phyloP scores from a whole-genome alignment of 2,329 filamentous ascomycete genomes.

The Penicillium sclerotigenum region DNA sequence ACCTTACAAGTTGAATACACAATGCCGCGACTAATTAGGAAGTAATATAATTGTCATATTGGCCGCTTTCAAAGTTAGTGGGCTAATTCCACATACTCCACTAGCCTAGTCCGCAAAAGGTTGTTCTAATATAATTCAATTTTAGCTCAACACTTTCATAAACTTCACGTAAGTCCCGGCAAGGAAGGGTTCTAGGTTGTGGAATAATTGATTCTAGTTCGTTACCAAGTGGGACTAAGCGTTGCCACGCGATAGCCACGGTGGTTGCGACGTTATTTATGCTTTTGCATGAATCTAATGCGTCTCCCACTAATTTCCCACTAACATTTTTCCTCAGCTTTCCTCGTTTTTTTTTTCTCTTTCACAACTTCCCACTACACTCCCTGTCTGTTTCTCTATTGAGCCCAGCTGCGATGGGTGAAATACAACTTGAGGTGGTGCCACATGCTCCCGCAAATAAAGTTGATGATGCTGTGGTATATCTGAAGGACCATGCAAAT shows the following conservation, averaged over 20 bases:
- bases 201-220: background rate
- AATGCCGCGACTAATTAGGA: no score
- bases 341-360: background rate
- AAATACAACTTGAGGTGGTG: slow-evolving; percentile 9
- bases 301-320: background rate
- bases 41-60: no score
- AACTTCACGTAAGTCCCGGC: background rate
- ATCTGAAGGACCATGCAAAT: slow-evolving; percentile 19
- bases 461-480: slow-evolving; percentile 22
- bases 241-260: background rate
- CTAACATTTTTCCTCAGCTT: background rate
- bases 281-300: background rate
- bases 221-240: background rate
- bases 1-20: no score
- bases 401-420: slow-evolving; percentile 9
- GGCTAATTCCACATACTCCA: no score
- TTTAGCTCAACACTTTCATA: background rate
- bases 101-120: no score
- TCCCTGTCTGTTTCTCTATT: background rate
- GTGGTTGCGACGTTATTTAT: background rate
- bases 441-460: background rate
- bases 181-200: background rate
- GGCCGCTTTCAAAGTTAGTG: no score
- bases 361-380: background rate
- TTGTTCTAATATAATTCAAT: background rate